Evolutionary conservation across 768 basidiomycete species (phyloP).

Genomic region (Coprinopsis strossmayeri): DNA sequence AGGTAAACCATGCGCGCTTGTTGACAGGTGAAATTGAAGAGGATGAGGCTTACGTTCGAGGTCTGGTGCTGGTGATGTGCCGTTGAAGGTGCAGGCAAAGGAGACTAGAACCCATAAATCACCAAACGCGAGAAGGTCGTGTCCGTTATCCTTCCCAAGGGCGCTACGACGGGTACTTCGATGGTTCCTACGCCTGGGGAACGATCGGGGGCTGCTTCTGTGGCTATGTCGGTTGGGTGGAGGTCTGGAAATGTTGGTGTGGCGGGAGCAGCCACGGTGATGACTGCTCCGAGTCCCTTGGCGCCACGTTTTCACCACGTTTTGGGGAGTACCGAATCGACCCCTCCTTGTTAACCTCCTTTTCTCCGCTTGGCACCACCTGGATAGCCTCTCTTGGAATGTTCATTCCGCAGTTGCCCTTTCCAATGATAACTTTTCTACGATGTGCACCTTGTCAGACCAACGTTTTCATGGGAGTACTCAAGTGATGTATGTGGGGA

Average conservation of each 20-base stretch:
- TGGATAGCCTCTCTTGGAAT: too few relatives aligned
- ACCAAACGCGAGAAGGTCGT: slow-evolving; percentile 47
- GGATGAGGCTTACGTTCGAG: slow-evolving; percentile 6
- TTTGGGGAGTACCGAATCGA: too few relatives aligned
- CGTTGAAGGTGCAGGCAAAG: not conserved
- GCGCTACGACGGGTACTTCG: slow-evolving; percentile 36
- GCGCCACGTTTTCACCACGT: too few relatives aligned
- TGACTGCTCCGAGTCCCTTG: too few relatives aligned
- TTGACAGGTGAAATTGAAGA: slow-evolving; percentile 32
- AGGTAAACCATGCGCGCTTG: slow-evolving; percentile 71
- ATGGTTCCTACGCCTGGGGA: slow-evolving; percentile 17
- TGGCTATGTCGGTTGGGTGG: slow-evolving; percentile 21
- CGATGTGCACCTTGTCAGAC: too few relatives aligned
- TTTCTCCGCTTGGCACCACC: too few relatives aligned
- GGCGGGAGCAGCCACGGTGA: slow-evolving; percentile 51
- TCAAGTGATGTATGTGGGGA: too few relatives aligned
- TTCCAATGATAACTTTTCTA: too few relatives aligned
- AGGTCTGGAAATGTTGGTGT: slow-evolving; percentile 33
- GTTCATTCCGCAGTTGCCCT: too few relatives aligned
- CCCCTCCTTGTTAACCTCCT: too few relatives aligned
- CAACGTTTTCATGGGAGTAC: too few relatives aligned
- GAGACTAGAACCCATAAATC: not conserved
- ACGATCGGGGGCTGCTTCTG: slow-evolving; percentile 33
- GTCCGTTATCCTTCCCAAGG: slow-evolving; percentile 71
- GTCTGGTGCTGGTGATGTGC: not conserved